These are phyloP conservation scores for Podaxis sp. DNA, from an alignment of 768 basidiomycete species.

Conservation along the genomic window DNA sequence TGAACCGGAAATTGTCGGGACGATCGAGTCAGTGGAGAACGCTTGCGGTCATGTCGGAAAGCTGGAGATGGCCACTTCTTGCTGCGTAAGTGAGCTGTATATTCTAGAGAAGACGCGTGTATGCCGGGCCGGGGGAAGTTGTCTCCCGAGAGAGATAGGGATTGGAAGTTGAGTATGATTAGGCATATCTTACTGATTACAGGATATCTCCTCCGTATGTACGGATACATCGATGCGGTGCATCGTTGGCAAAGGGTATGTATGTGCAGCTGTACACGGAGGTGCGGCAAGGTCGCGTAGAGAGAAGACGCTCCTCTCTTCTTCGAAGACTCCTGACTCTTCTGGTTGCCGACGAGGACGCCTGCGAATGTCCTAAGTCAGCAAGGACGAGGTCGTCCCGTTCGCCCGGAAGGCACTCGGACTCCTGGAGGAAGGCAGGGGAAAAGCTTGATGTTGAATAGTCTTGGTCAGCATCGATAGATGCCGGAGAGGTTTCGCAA, in stretches of 20 bases:
- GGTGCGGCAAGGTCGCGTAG: slow-evolving; percentile 3
- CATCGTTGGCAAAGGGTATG: background rate
- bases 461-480: slow-evolving; percentile 2
- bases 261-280: background rate
- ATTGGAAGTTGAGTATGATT: background rate
- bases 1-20: background rate
- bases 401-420: background rate
- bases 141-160: background rate
- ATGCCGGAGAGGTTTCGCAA: slow-evolving; percentile 1
- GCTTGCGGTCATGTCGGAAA: background rate
- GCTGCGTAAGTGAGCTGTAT: too few species aligned
- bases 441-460: background rate
- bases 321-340: background rate
- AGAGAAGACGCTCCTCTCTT: background rate
- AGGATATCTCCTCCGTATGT: background rate
- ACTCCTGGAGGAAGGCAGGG: background rate
- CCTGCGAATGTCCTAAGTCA: background rate
- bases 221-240: slow-evolving; percentile 1
- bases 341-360: background rate
- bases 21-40: background rate
- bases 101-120: background rate
- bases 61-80: background rate
- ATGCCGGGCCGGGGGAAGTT: slow-evolving; percentile 1
- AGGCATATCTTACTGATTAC: background rate
- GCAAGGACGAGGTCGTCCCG: background rate